A percentile compares a stretch with the other conserved stretches of the same genome.
phyloP scores from a whole-genome alignment of 192 early-diverging fungal genomes.

The Jimgerdemannia flammicorona region DNA sequence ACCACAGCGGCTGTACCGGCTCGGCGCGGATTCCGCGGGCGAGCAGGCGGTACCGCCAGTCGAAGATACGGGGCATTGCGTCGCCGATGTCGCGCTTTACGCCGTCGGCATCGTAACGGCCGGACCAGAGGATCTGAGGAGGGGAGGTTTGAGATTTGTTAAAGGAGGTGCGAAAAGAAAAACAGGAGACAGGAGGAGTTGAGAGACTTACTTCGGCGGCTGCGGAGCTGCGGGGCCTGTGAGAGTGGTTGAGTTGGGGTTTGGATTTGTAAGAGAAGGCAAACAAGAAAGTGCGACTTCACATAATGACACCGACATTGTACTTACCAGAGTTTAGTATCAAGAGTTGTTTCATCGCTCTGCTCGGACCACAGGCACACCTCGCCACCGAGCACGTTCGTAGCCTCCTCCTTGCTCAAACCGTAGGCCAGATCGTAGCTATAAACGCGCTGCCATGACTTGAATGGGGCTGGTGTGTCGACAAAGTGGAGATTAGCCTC shows the following conservation, averaged over 20 bases:
- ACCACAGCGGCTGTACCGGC: constrained; percentile 75
- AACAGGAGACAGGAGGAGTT: too few relatives aligned
- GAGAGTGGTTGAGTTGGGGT: background rate
- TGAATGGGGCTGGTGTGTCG: constrained; percentile 63
- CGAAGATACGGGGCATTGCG: constrained; percentile 61
- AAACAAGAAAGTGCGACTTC: background rate
- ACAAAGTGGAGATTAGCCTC: background rate
- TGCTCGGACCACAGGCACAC: constrained; percentile 74
- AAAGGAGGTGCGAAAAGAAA: too few relatives aligned
- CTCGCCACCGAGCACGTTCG: constrained; percentile 69
- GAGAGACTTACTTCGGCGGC: constrained; percentile 50
- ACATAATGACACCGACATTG: too few relatives aligned
- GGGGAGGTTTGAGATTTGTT: too few relatives aligned
- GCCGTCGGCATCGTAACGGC: constrained; percentile 33
- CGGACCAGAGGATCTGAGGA: constrained; percentile 23
- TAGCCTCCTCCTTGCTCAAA: constrained; percentile 41
- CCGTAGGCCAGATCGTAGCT: constrained; percentile 61
- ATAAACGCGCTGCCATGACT: constrained; percentile 73
- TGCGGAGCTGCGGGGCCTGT: constrained; percentile 59
- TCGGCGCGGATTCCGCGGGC: constrained; percentile 61
- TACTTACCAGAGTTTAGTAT: constrained; percentile 57
- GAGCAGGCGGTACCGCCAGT: constrained; percentile 70
- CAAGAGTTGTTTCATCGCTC: constrained; percentile 59
- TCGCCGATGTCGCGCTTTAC: constrained; percentile 52
- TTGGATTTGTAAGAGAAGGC: background rate